Evolutionary conservation across 176 grass and related monocot species (phyloP).

Genomic region (Phragmites australis): DNA sequence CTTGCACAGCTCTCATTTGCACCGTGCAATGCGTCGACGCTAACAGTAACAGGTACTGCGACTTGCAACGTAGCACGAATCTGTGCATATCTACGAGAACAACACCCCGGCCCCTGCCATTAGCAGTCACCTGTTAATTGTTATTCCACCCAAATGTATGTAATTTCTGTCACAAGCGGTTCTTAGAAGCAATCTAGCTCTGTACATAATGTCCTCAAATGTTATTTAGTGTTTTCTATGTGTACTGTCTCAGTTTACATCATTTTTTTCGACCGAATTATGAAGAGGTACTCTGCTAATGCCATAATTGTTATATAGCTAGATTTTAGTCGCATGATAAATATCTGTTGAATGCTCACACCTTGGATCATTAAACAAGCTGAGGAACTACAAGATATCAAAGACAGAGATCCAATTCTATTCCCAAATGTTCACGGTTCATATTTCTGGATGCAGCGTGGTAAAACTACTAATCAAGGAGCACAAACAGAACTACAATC

Average conservation of each 20-base stretch:
- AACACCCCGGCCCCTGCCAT: slow-evolving; percentile 12
- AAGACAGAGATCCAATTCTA: not conserved
- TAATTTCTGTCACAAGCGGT: slow-evolving; percentile 26
- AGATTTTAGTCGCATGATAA: not conserved
- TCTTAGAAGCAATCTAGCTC: slow-evolving; percentile 11
- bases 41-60: slow-evolving; percentile 26
- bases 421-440: not conserved
- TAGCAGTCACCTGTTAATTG: slow-evolving; percentile 23
- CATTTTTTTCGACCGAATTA: not conserved
- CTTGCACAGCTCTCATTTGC: not conserved
- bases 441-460: not conserved
- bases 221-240: not conserved
- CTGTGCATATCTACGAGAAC: slow-evolving; percentile 20
- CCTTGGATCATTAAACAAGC: not conserved
- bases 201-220: slow-evolving; percentile 36
- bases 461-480: not conserved
- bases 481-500: not conserved
- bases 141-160: slow-evolving; percentile 15
- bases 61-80: slow-evolving; percentile 3
- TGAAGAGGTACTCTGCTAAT: not conserved
- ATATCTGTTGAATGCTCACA: not conserved
- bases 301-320: not conserved
- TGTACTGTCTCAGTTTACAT: not conserved
- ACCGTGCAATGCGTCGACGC: not conserved
- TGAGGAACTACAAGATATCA: not conserved